Evolutionary conservation across 768 basidiomycete species (phyloP), one percentile per base, ranked within the genome.

Genomic region (Tulasnella sp.): DNA sequence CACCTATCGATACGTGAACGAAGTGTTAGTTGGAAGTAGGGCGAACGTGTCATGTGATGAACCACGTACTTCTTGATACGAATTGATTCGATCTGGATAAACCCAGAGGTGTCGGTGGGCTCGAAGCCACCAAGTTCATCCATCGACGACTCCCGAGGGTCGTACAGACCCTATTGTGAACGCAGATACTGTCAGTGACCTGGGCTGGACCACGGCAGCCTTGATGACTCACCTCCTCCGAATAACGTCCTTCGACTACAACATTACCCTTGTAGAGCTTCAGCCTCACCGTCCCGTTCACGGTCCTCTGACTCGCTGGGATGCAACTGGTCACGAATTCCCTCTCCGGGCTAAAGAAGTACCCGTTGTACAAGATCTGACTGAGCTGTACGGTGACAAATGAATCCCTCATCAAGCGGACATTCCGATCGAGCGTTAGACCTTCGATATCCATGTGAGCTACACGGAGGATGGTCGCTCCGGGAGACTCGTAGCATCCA

Each of bases 271-370:
- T 94, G 81, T 95, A 91, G 45, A 97, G 75, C 72, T 91, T 90
- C 67, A 99, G 74, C 59, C 86, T 80, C 54, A 98, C 93, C 48
- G 85, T 71, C 48, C 96, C 96, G 67, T 97, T 98, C 65, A 99
- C 96, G 24, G 93, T 96, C 73, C 88, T 80, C 76, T 99, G 96
- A 71, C 88, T 91, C 43, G 91, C 84, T 3, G 93, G 91, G 69
- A 98, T 91, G 56, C 88, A 81, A 68, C 85, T 83, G 45, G 85
- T 86, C 68, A 98, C 75, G 68, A 98, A 98, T 74, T 97, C 96
- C 65, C 95, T 81, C 74, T 98, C 96, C 48, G 96, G 94, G n/a
- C 93, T 95, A 80, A 97, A 99, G 83, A 92, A 98, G 76, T 95
- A 92, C 38, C 95, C 96, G 69, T 98, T 97, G 79, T 99, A 98